Evolutionary conservation across 352 stramenopile genomes (phyloP).

Genomic region (Globisporangium irregulare): DNA sequence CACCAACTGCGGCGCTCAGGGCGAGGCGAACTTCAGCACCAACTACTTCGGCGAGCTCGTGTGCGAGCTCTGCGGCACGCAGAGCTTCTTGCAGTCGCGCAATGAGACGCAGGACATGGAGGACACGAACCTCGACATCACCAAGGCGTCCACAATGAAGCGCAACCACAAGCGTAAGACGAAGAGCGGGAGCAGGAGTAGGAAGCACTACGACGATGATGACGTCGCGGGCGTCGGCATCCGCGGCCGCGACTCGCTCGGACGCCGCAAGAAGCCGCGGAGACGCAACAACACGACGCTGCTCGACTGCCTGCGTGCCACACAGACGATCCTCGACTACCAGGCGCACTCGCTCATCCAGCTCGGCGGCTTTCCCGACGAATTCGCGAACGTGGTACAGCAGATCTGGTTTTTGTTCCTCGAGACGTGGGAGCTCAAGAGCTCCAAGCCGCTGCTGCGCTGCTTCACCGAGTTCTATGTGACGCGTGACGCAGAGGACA

Average conservation of each 20-base stretch:
- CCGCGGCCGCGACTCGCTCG: not conserved
- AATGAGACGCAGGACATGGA: slow-evolving; percentile 84
- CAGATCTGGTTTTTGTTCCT: slow-evolving; percentile 72
- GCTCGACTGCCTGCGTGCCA: slow-evolving; percentile 54
- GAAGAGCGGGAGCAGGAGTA: slow-evolving; percentile 1
- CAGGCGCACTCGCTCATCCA: slow-evolving; percentile 47
- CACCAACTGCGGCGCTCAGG: slow-evolving; percentile 67
- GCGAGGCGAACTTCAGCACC: slow-evolving; percentile 76
- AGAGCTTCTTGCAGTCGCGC: slow-evolving; percentile 75
- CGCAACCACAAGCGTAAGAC: slow-evolving; percentile 34
- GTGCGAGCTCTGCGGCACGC: slow-evolving; percentile 81
- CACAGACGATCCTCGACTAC: slow-evolving; percentile 56
- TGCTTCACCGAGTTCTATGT: slow-evolving; percentile 78
- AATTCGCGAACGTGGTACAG: slow-evolving; percentile 47
- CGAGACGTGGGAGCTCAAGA: slow-evolving; percentile 57
- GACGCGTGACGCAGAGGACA: slow-evolving; percentile 24
- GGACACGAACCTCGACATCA: slow-evolving; percentile 59
- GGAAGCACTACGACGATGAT: not conserved
- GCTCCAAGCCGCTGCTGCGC: slow-evolving; percentile 50
- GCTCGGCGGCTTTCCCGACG: slow-evolving; percentile 31
- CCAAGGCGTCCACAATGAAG: slow-evolving; percentile 31
- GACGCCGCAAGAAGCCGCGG: slow-evolving; percentile 4
- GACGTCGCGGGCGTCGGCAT: slow-evolving; percentile 1
- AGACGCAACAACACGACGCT: slow-evolving; percentile 33
- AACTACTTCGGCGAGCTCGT: slow-evolving; percentile 86